Base-by-base conservation (phyloP, 306 rosid genomes). In the Acacia crassicarpa region DNA sequence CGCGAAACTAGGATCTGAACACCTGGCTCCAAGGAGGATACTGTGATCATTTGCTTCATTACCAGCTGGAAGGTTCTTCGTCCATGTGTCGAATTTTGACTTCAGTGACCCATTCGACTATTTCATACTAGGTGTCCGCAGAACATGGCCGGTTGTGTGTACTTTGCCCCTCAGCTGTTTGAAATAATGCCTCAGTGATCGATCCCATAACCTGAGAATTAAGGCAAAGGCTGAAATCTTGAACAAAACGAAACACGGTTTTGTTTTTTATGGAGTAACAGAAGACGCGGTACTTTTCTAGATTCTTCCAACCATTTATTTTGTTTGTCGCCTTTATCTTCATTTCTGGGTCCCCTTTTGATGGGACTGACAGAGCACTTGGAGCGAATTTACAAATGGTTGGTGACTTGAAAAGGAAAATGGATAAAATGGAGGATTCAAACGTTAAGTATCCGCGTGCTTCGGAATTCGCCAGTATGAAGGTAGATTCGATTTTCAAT, bases 261-360 rank as follows among this genome's bases (percentile, higher is more conserved):
- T 79, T 87, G 88, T 87, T 86, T 20, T 15, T 70, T 58, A 30
- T 69, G 46, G 58, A 70, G 6, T 46, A 75, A 71, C 72, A 72
- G 79, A 84, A 19, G 10, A 53, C 87, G 75, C 86, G 27, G 77
- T 72, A 45, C 12, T 53, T 67, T 41, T 72, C 13, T 43, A 2
- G 48, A 41, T 11, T 9, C 43, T n/a, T 59, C 44, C 32, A 38
- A 19, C 66, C 9, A 30, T 32, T 30, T 35, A 30, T 27, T 32
- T 33, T 2, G 0, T 33, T 33, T 66, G 33, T 16, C 71, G 40
- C 35, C 32, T 66, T 41, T 35, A 27, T 67, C 23, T 38, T 25
- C 13, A 54, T 54, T 72, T 78, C 13, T 49, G 30, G 72, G 67
- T 49, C 62, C 82, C 58, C 40, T 23, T 46, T 49, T 12, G 11